These are phyloP conservation scores for Ambrosiella beaveri DNA, from an alignment of 2,329 filamentous ascomycete species.

Conservation along the genomic window DNA sequence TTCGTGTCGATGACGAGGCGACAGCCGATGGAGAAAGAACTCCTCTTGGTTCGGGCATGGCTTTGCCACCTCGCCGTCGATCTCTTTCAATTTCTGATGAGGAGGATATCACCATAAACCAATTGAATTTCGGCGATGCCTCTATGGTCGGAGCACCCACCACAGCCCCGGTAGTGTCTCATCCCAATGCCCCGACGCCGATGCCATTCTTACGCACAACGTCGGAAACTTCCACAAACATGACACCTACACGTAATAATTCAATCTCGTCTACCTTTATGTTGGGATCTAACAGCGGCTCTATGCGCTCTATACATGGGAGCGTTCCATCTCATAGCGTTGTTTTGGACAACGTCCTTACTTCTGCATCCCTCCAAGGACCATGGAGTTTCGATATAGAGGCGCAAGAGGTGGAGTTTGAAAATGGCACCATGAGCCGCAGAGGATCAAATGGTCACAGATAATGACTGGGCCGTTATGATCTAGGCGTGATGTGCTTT, in stretches of 20 bases:
- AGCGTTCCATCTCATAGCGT: conserved; percentile 41
- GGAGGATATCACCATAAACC: neutral
- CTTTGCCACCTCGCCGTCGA: neutral
- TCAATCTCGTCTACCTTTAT: conserved; percentile 32
- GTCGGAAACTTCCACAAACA: conserved; percentile 14
- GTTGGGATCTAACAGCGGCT: conserved; percentile 26
- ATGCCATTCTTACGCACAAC: conserved; percentile 39
- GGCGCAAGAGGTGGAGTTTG: conserved; percentile 8
- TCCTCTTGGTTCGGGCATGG: conserved; percentile 3
- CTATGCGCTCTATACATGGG: conserved; percentile 24
- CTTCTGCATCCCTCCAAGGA: neutral
- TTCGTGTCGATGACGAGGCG: conserved; percentile 14
- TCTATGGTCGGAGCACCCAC: conserved; percentile 13
- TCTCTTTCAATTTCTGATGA: conserved; percentile 5
- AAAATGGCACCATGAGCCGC: neutral
- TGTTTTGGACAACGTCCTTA: conserved; percentile 7
- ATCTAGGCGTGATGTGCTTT: no score
- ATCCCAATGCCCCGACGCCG: conserved; percentile 20
- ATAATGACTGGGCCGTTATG: no score
- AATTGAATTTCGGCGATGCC: conserved; percentile 2
- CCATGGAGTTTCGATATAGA: conserved; percentile 4
- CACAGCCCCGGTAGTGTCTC: conserved; percentile 14
- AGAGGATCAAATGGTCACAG: neutral
- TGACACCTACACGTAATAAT: conserved; percentile 34
- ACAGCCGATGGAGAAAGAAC: conserved; percentile 3